Conservation (phyloP, 306 rosid genomes). For the Lithocarpus polystachyus region DNA sequence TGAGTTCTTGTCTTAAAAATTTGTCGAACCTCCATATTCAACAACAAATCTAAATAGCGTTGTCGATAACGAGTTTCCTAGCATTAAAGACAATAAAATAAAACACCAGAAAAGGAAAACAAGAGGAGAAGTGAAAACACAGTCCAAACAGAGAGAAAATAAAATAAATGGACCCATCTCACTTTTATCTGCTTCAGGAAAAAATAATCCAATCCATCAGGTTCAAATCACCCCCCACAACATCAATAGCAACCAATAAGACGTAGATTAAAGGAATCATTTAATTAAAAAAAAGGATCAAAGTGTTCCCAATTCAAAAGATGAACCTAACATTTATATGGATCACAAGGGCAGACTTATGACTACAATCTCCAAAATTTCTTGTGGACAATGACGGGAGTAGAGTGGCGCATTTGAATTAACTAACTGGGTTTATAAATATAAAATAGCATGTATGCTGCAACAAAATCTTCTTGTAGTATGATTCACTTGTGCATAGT, state of each 20-base stretch:
- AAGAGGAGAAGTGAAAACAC: not conserved
- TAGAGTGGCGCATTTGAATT: not conserved
- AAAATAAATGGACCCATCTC: not conserved
- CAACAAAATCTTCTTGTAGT: not conserved
- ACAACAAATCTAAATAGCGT: conserved; percentile 88
- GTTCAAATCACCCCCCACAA: not conserved
- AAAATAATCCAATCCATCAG: not conserved
- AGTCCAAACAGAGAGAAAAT: not conserved
- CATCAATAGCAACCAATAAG: not conserved
- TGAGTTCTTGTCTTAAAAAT: conserved; percentile 78
- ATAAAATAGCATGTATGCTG: not conserved
- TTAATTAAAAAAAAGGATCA: not conserved
- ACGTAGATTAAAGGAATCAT: not conserved
- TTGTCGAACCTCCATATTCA: conserved; percentile 73
- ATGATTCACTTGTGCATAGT: no score
- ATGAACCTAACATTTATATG: not conserved
- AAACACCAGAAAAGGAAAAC: not conserved
- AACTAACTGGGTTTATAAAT: not conserved
- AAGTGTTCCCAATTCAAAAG: no score
- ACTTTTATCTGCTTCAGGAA: not conserved
- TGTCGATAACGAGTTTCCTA: conserved; percentile 94
- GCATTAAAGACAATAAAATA: not conserved
- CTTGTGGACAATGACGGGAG: not conserved
- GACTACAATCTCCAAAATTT: not conserved
- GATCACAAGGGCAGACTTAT: not conserved